A percentile compares a stretch with the other conserved stretches of the same genome.
phyloP scores from a whole-genome alignment of 257 asterid species.

The Handroanthus guayacan region DNA sequence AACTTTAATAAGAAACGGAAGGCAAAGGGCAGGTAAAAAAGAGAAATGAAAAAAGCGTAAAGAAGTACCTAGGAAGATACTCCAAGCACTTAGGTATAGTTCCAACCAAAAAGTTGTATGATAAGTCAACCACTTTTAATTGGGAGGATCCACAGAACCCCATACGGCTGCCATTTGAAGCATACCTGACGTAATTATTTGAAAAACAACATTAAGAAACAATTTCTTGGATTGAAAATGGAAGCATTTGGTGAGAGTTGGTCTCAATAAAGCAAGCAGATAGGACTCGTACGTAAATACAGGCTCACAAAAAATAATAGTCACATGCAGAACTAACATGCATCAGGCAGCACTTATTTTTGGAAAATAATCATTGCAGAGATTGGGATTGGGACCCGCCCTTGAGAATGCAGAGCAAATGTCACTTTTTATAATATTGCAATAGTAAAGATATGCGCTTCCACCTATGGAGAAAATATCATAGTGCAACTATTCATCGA shows the following conservation, averaged over 20 bases:
- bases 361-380: too few species aligned
- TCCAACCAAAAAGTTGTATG: conserved; percentile 81
- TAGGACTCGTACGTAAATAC: neutral
- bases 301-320: too few species aligned
- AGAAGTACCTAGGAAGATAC: conserved; percentile 68
- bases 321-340: too few species aligned
- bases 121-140: conserved; percentile 77
- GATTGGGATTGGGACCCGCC: too few species aligned
- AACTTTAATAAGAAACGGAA: conserved; percentile 11
- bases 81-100: conserved; percentile 80
- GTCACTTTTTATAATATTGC: neutral
- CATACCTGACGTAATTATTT: conserved; percentile 52
- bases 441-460: neutral
- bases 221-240: conserved; percentile 2
- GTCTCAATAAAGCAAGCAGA: conserved; percentile 11
- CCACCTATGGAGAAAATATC: neutral
- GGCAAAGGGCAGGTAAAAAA: conserved; percentile 2
- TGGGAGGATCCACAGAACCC: conserved; percentile 77
- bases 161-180: conserved; percentile 51
- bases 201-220: conserved; percentile 25
- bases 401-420: too few species aligned
- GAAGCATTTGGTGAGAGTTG: conserved; percentile 19
- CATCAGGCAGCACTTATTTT: too few species aligned
- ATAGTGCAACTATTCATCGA: neutral
- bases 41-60: conserved; percentile 9